Conservation (phyloP, 177 flowering plant genomes). For the Tripterygium wilfordii region DNA sequence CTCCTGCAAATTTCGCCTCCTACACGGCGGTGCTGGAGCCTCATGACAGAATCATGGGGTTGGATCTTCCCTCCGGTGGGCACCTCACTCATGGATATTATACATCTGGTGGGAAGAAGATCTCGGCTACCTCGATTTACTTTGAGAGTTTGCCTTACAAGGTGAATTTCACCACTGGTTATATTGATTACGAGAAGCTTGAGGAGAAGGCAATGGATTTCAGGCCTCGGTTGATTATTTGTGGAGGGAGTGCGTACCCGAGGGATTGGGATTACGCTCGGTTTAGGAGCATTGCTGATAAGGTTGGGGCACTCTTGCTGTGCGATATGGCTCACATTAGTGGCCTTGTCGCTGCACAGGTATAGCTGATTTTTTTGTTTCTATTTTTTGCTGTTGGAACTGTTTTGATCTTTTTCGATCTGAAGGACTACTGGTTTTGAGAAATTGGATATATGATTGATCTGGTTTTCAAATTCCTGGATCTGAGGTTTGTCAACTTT, state of each 20-base stretch:
- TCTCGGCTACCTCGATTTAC: conserved; percentile 88
- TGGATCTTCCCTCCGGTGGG: too few relatives aligned
- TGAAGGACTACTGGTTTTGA: conserved; percentile 2
- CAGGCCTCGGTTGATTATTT: conserved; percentile 81
- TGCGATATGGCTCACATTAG: conserved; percentile 99
- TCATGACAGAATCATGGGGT: conserved; percentile 91
- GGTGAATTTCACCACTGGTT: conserved; percentile 71
- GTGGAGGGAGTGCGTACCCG: conserved; percentile 96
- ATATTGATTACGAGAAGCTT: conserved; percentile 76
- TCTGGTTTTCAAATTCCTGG: too few relatives aligned
- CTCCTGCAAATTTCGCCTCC: conserved; percentile 94
- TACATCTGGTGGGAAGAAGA: conserved; percentile 87
- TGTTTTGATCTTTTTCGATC: conserved; percentile 9
- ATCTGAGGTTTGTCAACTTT: too few relatives aligned
- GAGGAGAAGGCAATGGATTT: conserved; percentile 99
- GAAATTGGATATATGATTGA: too few relatives aligned
- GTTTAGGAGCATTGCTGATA: conserved; percentile 74
- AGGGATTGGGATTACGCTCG: conserved; percentile 90
- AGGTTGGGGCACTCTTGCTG: conserved; percentile 82
- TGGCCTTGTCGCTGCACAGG: conserved; percentile 99
- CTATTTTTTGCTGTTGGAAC: neutral
- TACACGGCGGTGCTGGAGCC: conserved; percentile 87
- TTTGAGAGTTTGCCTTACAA: conserved; percentile 97
- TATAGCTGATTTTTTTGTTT: conserved; percentile 8
- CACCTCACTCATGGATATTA: conserved; percentile 33